A percentile compares a stretch with the other conserved stretches of the same genome.
Conservation (phyloP, 192 early-diverging fungal species). For the Martensiomyces pterosporus region DNA sequence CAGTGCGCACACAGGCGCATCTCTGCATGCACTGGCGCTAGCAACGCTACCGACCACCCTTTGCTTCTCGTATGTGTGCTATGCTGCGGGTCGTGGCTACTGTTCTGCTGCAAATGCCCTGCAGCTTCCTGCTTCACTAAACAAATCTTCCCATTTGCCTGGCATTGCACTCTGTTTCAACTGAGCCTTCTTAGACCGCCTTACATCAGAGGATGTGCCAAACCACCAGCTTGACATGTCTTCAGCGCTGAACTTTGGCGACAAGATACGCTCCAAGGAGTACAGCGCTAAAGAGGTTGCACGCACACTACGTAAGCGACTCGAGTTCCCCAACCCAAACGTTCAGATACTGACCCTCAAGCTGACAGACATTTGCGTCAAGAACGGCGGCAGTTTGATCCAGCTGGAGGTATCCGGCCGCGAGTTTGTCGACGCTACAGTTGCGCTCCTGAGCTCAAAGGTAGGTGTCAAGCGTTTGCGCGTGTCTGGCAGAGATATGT, state of each 20-base stretch:
- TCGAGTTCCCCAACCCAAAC: slow-evolving; percentile 91
- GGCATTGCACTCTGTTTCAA: background rate
- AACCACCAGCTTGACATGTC: slow-evolving; percentile 80
- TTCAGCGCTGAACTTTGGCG: slow-evolving; percentile 83
- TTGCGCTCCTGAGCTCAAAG: slow-evolving; percentile 52
- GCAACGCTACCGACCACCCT: no score
- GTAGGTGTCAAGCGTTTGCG: no score
- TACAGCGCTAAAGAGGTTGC: slow-evolving; percentile 70
- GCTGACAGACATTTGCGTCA: slow-evolving; percentile 89
- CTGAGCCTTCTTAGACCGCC: slow-evolving; percentile 57
- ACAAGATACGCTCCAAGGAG: slow-evolving; percentile 87
- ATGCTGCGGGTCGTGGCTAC: no score
- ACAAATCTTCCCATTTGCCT: background rate
- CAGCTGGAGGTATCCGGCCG: slow-evolving; percentile 78
- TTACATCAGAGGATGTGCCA: slow-evolving; percentile 88
- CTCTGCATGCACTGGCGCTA: no score
- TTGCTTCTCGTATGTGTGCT: no score
- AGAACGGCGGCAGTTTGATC: slow-evolving; percentile 88
- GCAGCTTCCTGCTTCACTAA: no score
- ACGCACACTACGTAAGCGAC: slow-evolving; percentile 68
- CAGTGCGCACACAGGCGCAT: no score
- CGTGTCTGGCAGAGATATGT: no score
- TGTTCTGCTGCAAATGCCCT: no score
- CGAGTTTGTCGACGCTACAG: slow-evolving; percentile 87
- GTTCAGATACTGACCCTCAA: slow-evolving; percentile 86